These are phyloP conservation scores for Macrocybe gigantea DNA, from an alignment of 768 basidiomycete species.

Conservation along the genomic window DNA sequence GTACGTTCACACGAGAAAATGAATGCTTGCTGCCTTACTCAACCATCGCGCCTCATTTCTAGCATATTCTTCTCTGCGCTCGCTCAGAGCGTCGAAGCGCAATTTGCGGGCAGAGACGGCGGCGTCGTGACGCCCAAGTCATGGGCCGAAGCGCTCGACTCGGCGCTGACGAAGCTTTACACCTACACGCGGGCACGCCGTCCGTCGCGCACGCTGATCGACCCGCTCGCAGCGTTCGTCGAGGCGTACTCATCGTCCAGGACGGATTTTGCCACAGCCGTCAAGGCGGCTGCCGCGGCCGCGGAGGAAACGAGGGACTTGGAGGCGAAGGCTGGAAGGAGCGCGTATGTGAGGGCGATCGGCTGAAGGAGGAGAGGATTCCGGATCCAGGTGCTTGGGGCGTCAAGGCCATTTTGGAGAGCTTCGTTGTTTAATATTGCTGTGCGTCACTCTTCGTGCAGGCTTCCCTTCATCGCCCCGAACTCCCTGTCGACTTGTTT, in stretches of 20 bases:
- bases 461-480: not conserved
- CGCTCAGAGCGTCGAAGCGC: slow-evolving; percentile 59
- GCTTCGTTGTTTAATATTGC: slow-evolving; percentile 21
- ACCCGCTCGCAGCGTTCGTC: slow-evolving; percentile 81
- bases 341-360: slow-evolving; percentile 78
- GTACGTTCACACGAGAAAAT: slow-evolving; percentile 36
- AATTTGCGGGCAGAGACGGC: slow-evolving; percentile 16
- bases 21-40: not conserved
- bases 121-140: slow-evolving; percentile 38
- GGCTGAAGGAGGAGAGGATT: slow-evolving; percentile 55
- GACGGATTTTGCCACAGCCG: slow-evolving; percentile 42
- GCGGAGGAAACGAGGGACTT: slow-evolving; percentile 72
- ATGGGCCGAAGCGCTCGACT: slow-evolving; percentile 57
- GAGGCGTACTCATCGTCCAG: slow-evolving; percentile 27
- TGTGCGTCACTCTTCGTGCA: not conserved
- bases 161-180: slow-evolving; percentile 59
- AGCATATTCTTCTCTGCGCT: slow-evolving; percentile 92
- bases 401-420: slow-evolving; percentile 68
- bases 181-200: slow-evolving; percentile 86
- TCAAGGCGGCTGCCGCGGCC: slow-evolving; percentile 54
- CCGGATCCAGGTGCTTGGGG: slow-evolving; percentile 94
- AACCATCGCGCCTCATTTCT: not conserved
- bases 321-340: slow-evolving; percentile 82
- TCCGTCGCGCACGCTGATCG: slow-evolving; percentile 89
- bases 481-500: no score